Base-by-base conservation (phyloP, 106 monocot species). In the Dactylorhiza incarnata region DNA sequence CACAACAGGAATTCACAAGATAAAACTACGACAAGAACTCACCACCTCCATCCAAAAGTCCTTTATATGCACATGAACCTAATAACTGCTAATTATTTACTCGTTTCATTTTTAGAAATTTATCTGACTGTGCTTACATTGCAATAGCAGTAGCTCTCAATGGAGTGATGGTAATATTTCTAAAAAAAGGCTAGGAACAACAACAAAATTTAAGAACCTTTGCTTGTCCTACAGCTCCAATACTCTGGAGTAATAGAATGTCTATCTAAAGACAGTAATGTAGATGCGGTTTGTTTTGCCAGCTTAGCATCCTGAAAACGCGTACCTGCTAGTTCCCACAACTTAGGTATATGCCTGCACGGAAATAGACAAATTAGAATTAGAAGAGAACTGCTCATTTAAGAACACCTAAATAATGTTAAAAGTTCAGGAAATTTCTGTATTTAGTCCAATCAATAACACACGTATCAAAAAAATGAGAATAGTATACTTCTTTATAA, bases 151-250 rank as follows among this genome's bases (percentile, higher is more conserved):
- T 3, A 72, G 49, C 49, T 49, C 22, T 49, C 22, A 48, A 12
- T 15, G 47, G 49, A 49, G 49, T 49, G 72, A 72, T 72, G 5
- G 10, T 72, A 72, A 48, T 20, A 10, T 8, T 46, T 45, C 45
- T 46, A 69, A 46, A 68, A 69, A 24, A 10, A 48, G 2, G 47
- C 12, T 11, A 72, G 20, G 10, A 20, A 72, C 1, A 49, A 48
- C 4, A 48, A 49, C 20, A 20, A 72, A 48, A 20, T 5, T 43
- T 49, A 81, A 48, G 69, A 22, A 88, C 93, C 93, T 87, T 78
- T 78, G 44, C 78, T 86, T 74, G 90, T 93, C 77, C 81, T 81
- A 83, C 93, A 88, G 73, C 54, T 79, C 93, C 93, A 93, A 48
- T 73, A 7, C 62, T 93, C 93, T 16, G 49, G 69, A 48, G 43